Percentiles rank a stretch among this genome's conserved stretches.
These are phyloP conservation scores for Phaffomyces thermotolerans DNA, from an alignment of 805 yeast genomes.

Conservation along the genomic window DNA sequence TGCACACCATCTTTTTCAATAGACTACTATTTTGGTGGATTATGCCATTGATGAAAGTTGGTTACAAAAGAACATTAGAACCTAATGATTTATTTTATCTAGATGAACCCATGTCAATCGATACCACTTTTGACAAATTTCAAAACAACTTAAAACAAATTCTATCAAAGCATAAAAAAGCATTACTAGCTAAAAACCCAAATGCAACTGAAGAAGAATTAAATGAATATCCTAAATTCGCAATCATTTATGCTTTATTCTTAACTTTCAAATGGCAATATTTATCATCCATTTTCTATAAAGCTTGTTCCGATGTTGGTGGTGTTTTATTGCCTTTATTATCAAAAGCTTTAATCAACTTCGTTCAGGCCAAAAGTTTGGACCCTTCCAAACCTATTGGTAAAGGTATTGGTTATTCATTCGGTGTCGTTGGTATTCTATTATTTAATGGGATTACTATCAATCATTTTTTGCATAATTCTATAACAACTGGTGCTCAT, in stretches of 20 bases:
- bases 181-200: conserved; percentile 28
- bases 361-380: conserved; percentile 38
- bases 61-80: conserved; percentile 65
- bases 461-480: conserved; percentile 45
- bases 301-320: conserved; percentile 39
- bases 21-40: conserved; percentile 61
- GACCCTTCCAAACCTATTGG: conserved; percentile 32
- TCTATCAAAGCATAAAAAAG: conserved; percentile 25
- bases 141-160: conserved; percentile 26
- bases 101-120: conserved; percentile 36
- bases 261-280: conserved; percentile 44
- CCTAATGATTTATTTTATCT: conserved; percentile 52
- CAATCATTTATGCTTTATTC: conserved; percentile 38
- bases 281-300: conserved; percentile 31
- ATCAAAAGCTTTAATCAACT: conserved; percentile 46
- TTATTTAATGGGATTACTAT: conserved; percentile 30
- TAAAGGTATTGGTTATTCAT: conserved; percentile 53
- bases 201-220: conserved; percentile 33
- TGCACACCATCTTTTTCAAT: conserved; percentile 32
- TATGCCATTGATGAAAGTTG: conserved; percentile 51
- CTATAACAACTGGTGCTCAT: conserved; percentile 59
- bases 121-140: conserved; percentile 34
- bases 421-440: conserved; percentile 44
- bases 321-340: conserved; percentile 48
- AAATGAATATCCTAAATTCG: conserved; percentile 32